Base-by-base conservation (phyloP, 352 stramenopile genomes). In the Globisporangium sylvaticum region DNA sequence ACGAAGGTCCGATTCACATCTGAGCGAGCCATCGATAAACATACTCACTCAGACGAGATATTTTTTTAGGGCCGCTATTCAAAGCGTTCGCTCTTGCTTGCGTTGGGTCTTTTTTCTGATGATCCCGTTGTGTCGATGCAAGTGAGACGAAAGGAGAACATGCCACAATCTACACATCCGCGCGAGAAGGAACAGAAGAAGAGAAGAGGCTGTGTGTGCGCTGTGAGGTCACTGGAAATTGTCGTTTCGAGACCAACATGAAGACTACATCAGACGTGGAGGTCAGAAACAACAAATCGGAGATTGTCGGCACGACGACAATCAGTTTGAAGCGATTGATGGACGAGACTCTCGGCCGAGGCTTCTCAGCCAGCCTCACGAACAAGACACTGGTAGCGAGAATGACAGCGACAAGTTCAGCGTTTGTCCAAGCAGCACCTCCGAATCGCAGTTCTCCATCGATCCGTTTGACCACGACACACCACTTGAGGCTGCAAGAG, bases 361-460 rank as follows among this genome's bases (percentile, higher is more conserved):
- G 29, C 7, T n/a, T 34, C 7, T 60, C 55, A 46, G 20, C 1
- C 4, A 4, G 9, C 29, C 9, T 20, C 20, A 60, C 20, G 29
- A 44, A 9, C 20, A 25, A 24, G 10, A 29, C 1, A 12, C 25
- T 15, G 50, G 60, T 18, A 53, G 29, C 14, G 27, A 57, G 7
- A 37, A 34, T 1, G 20, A 58, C 32, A 62, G 62, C 37, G 62
- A 67, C 5, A 20, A 20, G 10, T 67, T 62, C 52, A 62, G 50
- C 31, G 56, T 67, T n/a, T 58, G 63, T 58, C 63, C 63, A 29
- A 68, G 39, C 27, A 58, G 39, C 24, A 53, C n/a, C n/a, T 37
- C 54, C 7, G 63, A 64, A 15, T 64, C 63, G 20, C 22, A 52
- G n/a, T 64, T 68, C 63, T 64, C 55, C 42, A 64, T 68, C 55